phyloP scores from a whole-genome alignment of 129 eudicot species.

The Artemisia tridentata region DNA sequence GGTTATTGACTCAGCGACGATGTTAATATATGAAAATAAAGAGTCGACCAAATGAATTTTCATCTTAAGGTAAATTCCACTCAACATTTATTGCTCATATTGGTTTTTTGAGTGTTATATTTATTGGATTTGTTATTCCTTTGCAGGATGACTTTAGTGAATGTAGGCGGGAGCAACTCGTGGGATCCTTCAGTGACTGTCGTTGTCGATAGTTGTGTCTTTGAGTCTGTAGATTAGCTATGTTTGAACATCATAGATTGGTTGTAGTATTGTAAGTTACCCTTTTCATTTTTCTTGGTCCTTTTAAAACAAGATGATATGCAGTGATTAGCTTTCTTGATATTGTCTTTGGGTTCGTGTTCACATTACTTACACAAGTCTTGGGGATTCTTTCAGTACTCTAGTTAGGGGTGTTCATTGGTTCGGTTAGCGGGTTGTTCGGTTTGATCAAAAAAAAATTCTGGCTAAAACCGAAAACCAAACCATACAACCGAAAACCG shows the following conservation, averaged over 20 bases:
- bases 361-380: no score
- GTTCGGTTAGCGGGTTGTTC: no score
- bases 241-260: conserved; percentile 7
- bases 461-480: no score
- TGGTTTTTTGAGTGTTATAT: not conserved
- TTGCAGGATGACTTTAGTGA: conserved; percentile 14
- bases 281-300: not conserved
- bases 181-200: not conserved
- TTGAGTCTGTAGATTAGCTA: conserved; percentile 16
- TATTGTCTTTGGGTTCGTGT: no score
- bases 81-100: not conserved
- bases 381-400: no score
- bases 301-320: not conserved
- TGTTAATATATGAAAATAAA: conserved; percentile 19
- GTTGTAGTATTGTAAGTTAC: not conserved
- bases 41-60: conserved; percentile 7
- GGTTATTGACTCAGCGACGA: conserved; percentile 7
- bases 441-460: no score
- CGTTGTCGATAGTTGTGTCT: conserved; percentile 1
- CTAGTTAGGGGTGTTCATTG: no score
- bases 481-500: no score
- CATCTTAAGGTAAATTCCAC: conserved; percentile 23
- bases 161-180: conserved; percentile 18
- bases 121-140: not conserved
- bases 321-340: not conserved